Conservation (phyloP, 371 early-diverging fungal species). For the Modicella reniformis region DNA sequence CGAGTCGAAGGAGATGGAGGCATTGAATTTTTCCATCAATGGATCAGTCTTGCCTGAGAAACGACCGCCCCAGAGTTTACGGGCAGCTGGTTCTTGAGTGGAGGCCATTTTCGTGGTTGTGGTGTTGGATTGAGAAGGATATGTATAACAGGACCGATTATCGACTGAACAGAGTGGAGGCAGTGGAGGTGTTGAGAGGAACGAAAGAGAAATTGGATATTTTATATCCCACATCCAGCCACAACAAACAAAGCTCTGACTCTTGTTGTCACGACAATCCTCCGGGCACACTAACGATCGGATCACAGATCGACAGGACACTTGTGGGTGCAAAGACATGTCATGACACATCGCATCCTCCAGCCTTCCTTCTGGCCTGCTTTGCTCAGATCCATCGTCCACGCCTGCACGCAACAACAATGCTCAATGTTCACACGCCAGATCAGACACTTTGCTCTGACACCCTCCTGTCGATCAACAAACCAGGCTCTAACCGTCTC, state of each 20-base stretch:
- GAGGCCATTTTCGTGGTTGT: conserved; percentile 16
- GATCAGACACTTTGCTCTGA: not conserved
- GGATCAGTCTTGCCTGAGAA: conserved; percentile 93
- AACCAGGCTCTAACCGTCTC: not conserved
- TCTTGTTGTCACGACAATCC: not conserved
- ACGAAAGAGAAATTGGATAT: conserved; percentile 5
- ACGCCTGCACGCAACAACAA: not conserved
- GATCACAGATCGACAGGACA: not conserved
- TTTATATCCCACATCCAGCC: too few species aligned
- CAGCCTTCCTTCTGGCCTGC: not conserved
- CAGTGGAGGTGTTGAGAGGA: not conserved
- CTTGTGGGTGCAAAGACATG: not conserved
- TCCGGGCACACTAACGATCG: too few species aligned
- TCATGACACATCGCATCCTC: conserved; percentile 1
- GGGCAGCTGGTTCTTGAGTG: conserved; percentile 28
- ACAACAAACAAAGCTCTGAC: too few species aligned
- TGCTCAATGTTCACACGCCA: not conserved
- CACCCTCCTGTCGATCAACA: not conserved
- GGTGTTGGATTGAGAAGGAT: not conserved
- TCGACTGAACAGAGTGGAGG: conserved; percentile 1
- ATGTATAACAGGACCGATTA: not conserved
- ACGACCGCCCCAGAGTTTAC: conserved; percentile 86
- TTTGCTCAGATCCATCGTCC: not conserved
- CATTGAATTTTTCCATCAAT: conserved; percentile 95
- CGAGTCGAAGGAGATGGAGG: conserved; percentile 91